Evolutionary conservation across 2,329 filamentous ascomycete species (phyloP).

Genomic region (Ceratocystiopsis minuta): DNA sequence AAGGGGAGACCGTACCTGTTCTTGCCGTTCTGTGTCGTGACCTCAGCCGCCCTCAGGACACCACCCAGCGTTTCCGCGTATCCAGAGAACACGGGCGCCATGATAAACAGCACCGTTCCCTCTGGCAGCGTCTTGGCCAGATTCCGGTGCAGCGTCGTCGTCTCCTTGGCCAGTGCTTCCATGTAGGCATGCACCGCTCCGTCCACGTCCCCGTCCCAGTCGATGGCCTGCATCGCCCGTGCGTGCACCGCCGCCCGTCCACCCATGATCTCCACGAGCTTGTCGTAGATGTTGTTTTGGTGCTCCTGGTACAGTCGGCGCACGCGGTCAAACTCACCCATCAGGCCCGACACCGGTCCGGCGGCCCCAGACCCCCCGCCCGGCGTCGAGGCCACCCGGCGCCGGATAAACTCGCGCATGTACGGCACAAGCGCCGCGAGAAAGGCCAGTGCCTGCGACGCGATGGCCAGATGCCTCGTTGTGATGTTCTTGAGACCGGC

Average conservation of each 20-base stretch:
- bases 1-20: constrained; percentile 39
- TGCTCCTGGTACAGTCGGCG: constrained; percentile 74
- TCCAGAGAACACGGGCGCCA: constrained; percentile 65
- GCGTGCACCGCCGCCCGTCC: constrained; percentile 57
- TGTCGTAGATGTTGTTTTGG: constrained; percentile 78
- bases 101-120: constrained; percentile 60
- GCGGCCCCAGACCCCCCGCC: constrained; percentile 8
- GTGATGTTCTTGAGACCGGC: constrained; percentile 92
- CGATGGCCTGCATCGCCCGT: constrained; percentile 52
- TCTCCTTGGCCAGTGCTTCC: constrained; percentile 76
- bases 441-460: constrained; percentile 77
- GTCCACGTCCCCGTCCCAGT: constrained; percentile 44
- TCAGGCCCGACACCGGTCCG: constrained; percentile 30
- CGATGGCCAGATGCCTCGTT: constrained; percentile 82
- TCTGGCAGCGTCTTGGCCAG: constrained; percentile 68
- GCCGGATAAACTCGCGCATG: constrained; percentile 74
- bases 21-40: constrained; percentile 50
- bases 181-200: constrained; percentile 49
- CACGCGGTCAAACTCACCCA: constrained; percentile 78
- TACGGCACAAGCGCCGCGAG: constrained; percentile 77
- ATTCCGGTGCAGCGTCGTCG: constrained; percentile 65
- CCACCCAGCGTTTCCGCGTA: constrained; percentile 66
- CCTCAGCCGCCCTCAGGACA: constrained; percentile 45
- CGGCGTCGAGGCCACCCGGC: constrained; percentile 42
- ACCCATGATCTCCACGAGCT: constrained; percentile 84